Percentiles rank a stretch among this genome's conserved stretches.
phyloP scores from a whole-genome alignment of 306 rosid species.

The Boehmeria nivea region DNA sequence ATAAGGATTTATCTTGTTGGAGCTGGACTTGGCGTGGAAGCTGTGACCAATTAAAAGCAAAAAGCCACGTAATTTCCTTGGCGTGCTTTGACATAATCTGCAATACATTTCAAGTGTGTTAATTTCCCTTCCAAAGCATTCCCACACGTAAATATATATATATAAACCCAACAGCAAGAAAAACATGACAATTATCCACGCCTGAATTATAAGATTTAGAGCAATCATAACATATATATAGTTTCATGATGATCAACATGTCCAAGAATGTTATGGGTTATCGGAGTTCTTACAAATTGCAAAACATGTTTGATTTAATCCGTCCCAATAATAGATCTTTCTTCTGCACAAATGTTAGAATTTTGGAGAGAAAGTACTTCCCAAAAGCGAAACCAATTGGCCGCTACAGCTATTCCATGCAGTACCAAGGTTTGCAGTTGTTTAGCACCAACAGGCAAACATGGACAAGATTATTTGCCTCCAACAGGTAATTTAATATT shows the following conservation, averaged over 20 bases:
- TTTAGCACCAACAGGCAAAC: constrained; percentile 28
- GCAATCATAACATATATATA: neutral
- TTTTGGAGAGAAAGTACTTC: constrained; percentile 6
- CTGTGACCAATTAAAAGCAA: neutral
- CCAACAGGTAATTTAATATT: constrained; percentile 25
- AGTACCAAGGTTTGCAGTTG: constrained; percentile 19
- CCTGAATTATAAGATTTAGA: neutral
- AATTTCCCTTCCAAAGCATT: neutral
- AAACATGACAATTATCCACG: too few relatives aligned
- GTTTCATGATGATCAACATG: constrained; percentile 12
- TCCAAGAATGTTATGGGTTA: constrained; percentile 19
- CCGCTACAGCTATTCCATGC: constrained; percentile 15
- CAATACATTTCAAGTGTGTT: neutral
- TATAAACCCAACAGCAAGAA: neutral
- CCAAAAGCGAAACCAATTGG: constrained; percentile 12
- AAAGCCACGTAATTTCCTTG: constrained; percentile 4
- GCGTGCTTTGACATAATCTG: constrained; percentile 3
- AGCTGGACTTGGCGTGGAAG: constrained; percentile 15
- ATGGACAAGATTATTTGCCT: constrained; percentile 13
- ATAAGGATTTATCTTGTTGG: neutral
- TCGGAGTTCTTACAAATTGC: constrained; percentile 29
- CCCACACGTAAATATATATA: constrained; percentile 10
- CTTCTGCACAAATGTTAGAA: constrained; percentile 9
- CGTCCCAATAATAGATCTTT: neutral
- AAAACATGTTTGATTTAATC: constrained; percentile 27